Conservation (phyloP, 495 filamentous ascomycete genomes). For the Penicillium coprophilum region DNA sequence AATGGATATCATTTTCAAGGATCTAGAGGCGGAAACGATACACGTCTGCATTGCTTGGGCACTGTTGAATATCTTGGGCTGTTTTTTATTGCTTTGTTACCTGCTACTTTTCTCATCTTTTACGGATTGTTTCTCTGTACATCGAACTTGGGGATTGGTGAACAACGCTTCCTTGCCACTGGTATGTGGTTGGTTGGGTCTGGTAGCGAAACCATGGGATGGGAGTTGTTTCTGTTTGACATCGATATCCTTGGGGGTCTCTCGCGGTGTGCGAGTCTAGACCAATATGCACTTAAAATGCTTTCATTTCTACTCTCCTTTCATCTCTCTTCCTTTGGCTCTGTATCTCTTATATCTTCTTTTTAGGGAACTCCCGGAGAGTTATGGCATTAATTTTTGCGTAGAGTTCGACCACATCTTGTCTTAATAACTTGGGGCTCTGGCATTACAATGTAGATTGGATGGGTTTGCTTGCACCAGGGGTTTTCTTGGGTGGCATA, state of each 20-base stretch:
- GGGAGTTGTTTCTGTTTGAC: conserved; percentile 43
- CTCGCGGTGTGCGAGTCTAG: conserved; percentile 37
- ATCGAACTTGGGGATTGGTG: conserved; percentile 43
- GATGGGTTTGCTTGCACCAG: background rate
- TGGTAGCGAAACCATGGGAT: conserved; percentile 49
- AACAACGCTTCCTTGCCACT: conserved; percentile 36
- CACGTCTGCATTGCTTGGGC: conserved; percentile 54
- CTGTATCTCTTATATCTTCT: conserved; percentile 22
- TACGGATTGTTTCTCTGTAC: conserved; percentile 40
- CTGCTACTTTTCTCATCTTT: conserved; percentile 24
- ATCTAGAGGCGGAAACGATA: conserved; percentile 57
- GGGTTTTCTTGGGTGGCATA: background rate
- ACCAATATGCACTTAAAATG: conserved; percentile 38
- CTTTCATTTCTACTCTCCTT: conserved; percentile 25
- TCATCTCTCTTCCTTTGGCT: conserved; percentile 15
- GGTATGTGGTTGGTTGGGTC: conserved; percentile 33
- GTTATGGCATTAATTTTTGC: conserved; percentile 27
- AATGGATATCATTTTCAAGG: conserved; percentile 45
- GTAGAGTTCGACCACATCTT: conserved; percentile 29
- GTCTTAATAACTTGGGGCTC: conserved; percentile 21
- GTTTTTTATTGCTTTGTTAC: conserved; percentile 29
- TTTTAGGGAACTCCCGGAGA: conserved; percentile 30
- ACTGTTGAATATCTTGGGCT: conserved; percentile 45
- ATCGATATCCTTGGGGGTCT: conserved; percentile 41
- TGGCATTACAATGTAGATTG: too few relatives aligned